Base-by-base conservation (phyloP, 192 early-diverging fungal genomes). In the Gryganskiella cystojenkinii region DNA sequence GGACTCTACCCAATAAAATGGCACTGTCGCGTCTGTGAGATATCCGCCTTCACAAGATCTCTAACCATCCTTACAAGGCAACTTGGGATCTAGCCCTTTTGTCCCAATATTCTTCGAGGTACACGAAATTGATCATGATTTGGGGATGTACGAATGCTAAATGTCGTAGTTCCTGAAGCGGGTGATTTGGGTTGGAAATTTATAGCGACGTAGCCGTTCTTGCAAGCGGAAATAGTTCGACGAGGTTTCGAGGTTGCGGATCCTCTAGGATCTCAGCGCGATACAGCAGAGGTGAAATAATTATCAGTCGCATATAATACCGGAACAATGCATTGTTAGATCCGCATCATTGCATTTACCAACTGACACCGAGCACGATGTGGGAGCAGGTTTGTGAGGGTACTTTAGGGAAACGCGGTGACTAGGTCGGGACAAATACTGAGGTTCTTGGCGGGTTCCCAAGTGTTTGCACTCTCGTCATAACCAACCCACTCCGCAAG, bases 81-180 rank as follows among this genome's bases (percentile, higher is more conserved):
- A 8, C 45, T 47, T 44, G 64, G 53, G 20, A 64, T 55, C 20
- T 79, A 79, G 67, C 14, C 45, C 45, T 47, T 47, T 47, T 20
- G 15, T 47, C 14, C 45, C 45, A 47, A 47, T 47, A 47, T 47
- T 47, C 22, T 47, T 47, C 45, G 17, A 47, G 45, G 45, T 3
- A 14, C 45, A 47, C 45, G 3, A 3, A 20, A 20, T 14, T 8
- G 14, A 15, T 20, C 45, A 47, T 47, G 15, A 20, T 47, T 20
- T 3, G 3, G 5, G 22, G 22, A 14, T 47, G 45, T 47, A 47
- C 45, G 15, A 15, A 47, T 47, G 45, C 45, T 20, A 47, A 47
- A 47, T 20, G 45, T 47, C 45, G 14, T 3, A 8, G 3, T 4
- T 47, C 45, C 45, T 47, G 45, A 47, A 47, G 45, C 45, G 45